phyloP scores from a whole-genome alignment of 176 grass and related monocot genomes.

The Thinopyrum elongatum region DNA sequence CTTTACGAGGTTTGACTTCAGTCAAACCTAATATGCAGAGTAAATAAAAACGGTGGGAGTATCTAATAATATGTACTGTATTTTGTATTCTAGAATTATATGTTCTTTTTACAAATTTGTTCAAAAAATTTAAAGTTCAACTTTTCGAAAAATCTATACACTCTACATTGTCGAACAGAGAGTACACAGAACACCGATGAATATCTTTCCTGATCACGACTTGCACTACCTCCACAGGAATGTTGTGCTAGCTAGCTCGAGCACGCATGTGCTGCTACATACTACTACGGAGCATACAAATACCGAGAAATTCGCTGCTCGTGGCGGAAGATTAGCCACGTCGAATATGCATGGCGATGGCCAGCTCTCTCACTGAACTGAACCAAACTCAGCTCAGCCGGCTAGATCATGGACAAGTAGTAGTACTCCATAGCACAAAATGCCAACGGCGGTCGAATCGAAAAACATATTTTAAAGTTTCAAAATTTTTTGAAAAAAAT shows the following conservation, averaged over 20 bases:
- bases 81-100: too few species aligned
- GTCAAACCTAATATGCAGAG: too few species aligned
- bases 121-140: too few species aligned
- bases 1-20: too few species aligned
- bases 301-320: background rate
- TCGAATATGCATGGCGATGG: background rate
- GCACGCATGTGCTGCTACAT: background rate
- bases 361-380: background rate
- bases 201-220: background rate
- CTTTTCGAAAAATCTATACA: too few species aligned
- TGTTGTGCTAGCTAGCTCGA: background rate
- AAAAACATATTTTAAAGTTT: too few species aligned
- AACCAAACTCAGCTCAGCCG: background rate
- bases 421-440: background rate
- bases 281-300: background rate
- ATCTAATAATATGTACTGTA: too few species aligned
- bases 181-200: background rate
- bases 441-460: too few species aligned
- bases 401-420: background rate
- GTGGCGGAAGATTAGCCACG: background rate
- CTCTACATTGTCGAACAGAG: too few species aligned
- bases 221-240: background rate
- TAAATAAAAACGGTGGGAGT: too few species aligned
- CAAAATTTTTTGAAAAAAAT: too few species aligned
- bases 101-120: too few species aligned